Evolutionary conservation across 2,329 filamentous ascomycete species (phyloP), one percentile per base, ranked within the genome.

Genomic region (Diaporthe ilicicola): DNA sequence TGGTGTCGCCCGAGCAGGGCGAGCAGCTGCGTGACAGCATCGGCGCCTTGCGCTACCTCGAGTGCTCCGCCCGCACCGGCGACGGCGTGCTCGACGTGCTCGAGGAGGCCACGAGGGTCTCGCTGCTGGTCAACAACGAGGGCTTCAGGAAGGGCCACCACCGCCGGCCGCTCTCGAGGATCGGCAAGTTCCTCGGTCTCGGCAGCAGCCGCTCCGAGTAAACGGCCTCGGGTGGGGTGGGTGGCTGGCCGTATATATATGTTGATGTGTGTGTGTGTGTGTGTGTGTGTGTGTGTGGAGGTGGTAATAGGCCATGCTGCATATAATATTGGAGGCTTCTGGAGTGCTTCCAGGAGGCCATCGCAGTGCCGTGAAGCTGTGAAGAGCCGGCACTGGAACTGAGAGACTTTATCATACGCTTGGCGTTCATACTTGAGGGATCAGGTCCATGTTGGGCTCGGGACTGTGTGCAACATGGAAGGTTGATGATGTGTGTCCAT

Each of bases 11-110:
- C 27, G 69, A 73, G 44, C 71, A 73, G 46, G 71, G 71, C 50
- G 71, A 73, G 56, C 71, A 71, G 56, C 67, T 73, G 27, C 71
- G 71, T 32, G 69, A 71, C 44, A 73, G 67, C 46, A 73, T 73
- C 59, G 71, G 71, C 55, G 71, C 71, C 27, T 44, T 55, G 17
- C 55, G 71, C n/a, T 73, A 73, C 51, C 32, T 73, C 24, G 71
- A 73, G 64, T 73, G 71, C 69, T 73, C 71, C 27, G 71, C 71
- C 13, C 69, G 71, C 24, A 71, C 69, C 22, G 71, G 71, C 37
- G 71, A 71, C 19, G 71, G 71, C 51, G 71, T 73, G 55, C 51
- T 70, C 37, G 71, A 73, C 15, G 69, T 73, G n/a, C 65, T 73
- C 12, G 64, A 66, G 17, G 71, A 73, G 69, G 56, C 69, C n/a